Conservation (phyloP, 352 stramenopile genomes). For the Phytophthora nicotianae region DNA sequence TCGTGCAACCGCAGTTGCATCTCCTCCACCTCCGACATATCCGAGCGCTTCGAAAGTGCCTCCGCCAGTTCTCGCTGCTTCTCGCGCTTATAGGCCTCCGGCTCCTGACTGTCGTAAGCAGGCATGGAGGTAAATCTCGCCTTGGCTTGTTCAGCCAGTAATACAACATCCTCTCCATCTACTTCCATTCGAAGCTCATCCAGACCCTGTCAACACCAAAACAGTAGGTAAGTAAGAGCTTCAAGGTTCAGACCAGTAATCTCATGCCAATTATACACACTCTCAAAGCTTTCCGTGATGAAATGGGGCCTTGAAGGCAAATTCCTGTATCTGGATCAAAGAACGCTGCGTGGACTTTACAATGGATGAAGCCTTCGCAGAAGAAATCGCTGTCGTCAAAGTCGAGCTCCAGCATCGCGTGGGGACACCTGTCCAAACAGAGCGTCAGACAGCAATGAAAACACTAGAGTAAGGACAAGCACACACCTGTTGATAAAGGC, state of each 20-base stretch:
- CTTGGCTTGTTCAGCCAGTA: constrained; percentile 28
- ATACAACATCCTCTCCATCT: constrained; percentile 49
- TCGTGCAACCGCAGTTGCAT: constrained; percentile 60
- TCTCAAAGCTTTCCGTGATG: constrained; percentile 39
- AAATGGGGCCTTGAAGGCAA: constrained; percentile 62
- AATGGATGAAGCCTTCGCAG: constrained; percentile 78
- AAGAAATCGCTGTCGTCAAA: constrained; percentile 86
- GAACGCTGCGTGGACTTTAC: constrained; percentile 81
- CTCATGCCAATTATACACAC: constrained; percentile 26
- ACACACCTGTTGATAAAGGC: constrained; percentile 62
- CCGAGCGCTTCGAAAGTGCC: constrained; percentile 42
- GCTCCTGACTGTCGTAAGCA: constrained; percentile 26
- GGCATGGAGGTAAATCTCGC: constrained; percentile 15
- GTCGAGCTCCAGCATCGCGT: constrained; percentile 77
- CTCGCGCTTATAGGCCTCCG: constrained; percentile 43
- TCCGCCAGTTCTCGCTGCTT: constrained; percentile 52
- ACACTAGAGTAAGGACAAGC: not conserved
- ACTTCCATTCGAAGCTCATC: constrained; percentile 45
- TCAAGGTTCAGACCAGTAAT: not conserved
- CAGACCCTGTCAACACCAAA: constrained; percentile 37
- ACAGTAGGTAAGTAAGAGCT: constrained; percentile 2
- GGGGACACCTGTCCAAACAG: constrained; percentile 49
- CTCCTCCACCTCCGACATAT: constrained; percentile 45
- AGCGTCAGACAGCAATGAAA: constrained; percentile 1
- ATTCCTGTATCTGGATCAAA: constrained; percentile 82